Evolutionary conservation across 441 rosid species (phyloP), one percentile per base, ranked within the genome.

Genomic region (Rhodomyrtus psidioides): DNA sequence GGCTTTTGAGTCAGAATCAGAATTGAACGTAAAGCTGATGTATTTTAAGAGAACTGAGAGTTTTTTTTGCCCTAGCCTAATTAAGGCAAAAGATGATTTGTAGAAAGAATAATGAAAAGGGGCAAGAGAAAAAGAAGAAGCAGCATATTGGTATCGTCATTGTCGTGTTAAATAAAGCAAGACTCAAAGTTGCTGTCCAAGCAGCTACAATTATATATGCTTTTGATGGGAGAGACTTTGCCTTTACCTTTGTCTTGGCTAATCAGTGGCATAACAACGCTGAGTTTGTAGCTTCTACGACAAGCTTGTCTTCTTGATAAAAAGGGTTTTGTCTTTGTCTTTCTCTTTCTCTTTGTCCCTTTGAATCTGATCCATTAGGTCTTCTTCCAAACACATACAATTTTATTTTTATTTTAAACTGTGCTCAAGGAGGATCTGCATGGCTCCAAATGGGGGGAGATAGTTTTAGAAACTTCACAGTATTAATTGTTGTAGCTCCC

Each of bases 201-300:
- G 79, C 82, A 89, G 87, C 75, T 57, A 55, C 65, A 74, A 81
- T 86, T 60, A 81, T 84, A n/a, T 60, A 81, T 84, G 27, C 86
- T 85, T 34, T 86, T 81, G 81, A 84, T 84, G 26, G 83, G 83
- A 83, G 58, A 79, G 79, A 39, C 79, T 70, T 84, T 83, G 88
- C 54, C 74, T 88, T 89, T 90, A 51, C 87, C 85, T 90, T 88
- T 91, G 92, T 91, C 89, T 89, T 87, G 93, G 92, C 93, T 88
- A 90, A 92, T 92, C 92, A 88, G 84, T 28, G 65, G 82, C 70
- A 87, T 12, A 39, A 70, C 79, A 86, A 82, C 84, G 84, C 85
- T 82, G 84, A 44, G 83, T 86, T 57, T 70, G 49, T 89, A 83
- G 88, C 90, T 91, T 91, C 84, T 65, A 62, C 90, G 83, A 15